phyloP scores from a whole-genome alignment of 371 early-diverging fungal genomes.

The Rhizopus sp. region DNA sequence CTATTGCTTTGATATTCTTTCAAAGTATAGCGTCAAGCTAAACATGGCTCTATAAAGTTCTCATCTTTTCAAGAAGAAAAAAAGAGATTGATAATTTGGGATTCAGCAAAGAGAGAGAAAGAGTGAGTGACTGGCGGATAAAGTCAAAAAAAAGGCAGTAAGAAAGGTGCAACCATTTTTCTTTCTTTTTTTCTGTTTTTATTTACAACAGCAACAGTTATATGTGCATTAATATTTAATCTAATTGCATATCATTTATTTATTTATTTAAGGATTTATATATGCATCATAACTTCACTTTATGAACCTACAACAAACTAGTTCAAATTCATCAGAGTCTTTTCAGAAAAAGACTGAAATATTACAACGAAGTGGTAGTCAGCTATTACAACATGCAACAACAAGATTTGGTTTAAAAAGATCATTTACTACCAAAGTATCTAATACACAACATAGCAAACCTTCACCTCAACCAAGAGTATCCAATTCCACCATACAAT shows the following conservation, averaged over 20 bases:
- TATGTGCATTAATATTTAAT: too few relatives aligned
- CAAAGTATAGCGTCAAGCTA: too few relatives aligned
- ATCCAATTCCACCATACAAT: conserved; percentile 2
- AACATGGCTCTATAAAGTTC: too few relatives aligned
- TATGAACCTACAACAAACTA: conserved; percentile 1
- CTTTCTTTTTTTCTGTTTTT: too few relatives aligned
- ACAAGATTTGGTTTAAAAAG: conserved; percentile 19
- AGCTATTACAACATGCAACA: conserved; percentile 20
- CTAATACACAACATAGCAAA: conserved; percentile 4
- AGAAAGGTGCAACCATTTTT: background rate
- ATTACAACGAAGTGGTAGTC: conserved; percentile 14
- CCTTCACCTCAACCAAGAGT: conserved; percentile 7
- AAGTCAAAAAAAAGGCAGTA: background rate
- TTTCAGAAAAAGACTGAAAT: conserved; percentile 9
- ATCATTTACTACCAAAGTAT: conserved; percentile 15
- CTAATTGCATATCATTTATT: too few relatives aligned
- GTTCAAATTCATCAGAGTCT: background rate
- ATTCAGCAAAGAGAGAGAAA: background rate
- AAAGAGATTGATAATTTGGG: too few relatives aligned
- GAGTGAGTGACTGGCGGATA: background rate
- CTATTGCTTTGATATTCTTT: too few relatives aligned
- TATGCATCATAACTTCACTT: background rate
- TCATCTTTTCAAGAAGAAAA: too few relatives aligned
- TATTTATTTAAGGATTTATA: background rate
- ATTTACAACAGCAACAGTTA: too few relatives aligned